Base-by-base conservation (phyloP, 2,329 filamentous ascomycete species). In the Herpomyces periplanetae region DNA sequence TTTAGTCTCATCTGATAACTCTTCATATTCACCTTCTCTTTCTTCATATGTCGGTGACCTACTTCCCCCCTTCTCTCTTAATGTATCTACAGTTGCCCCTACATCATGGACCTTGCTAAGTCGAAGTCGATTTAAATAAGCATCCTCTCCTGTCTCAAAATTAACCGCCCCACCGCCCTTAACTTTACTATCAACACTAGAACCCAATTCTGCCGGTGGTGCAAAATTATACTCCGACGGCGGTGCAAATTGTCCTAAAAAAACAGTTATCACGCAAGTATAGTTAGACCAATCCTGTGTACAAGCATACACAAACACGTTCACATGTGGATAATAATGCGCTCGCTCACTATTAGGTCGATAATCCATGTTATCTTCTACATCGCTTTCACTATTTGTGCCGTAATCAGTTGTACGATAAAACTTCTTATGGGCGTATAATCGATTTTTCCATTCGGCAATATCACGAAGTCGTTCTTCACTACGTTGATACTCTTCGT, bases 381-480 rank as follows among this genome's bases (percentile, higher is more conserved):
- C 44, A 12, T 47, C 43, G 21, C 45, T 52, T 24, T 43, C 38
- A 22, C 44, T 37, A 25, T 43, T 41, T 26, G 39, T 38, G 21
- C 35, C 42, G 11, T 28, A 33, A 17, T 38, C 38, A 20, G 33
- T 38, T 24, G 36, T 44, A 28, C 48, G 49, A n/a, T n/a, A n/a
- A n/a, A n/a, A n/a, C n/a, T n/a, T n/a, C 17, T 57, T 48, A 32
- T 71, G 64, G 7, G 56, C 54, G 34, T 80, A 73, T 7, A 87
- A 44, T 14, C 64, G 42, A 15, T 60, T 54, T 34, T 73, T 84
- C 73, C 73, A 88, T 29, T 84, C 69, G 22, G 54, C 49, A 3
- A 71, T 51, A 33, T 84, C 69, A 8, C 51, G 44, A 23, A 73
- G 53, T 32, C 66, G 62, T 39, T 85, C 71, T 23, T 84, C 68